phyloP scores from a whole-genome alignment of 805 yeast species.

The Candida khao-thaluensis region DNA sequence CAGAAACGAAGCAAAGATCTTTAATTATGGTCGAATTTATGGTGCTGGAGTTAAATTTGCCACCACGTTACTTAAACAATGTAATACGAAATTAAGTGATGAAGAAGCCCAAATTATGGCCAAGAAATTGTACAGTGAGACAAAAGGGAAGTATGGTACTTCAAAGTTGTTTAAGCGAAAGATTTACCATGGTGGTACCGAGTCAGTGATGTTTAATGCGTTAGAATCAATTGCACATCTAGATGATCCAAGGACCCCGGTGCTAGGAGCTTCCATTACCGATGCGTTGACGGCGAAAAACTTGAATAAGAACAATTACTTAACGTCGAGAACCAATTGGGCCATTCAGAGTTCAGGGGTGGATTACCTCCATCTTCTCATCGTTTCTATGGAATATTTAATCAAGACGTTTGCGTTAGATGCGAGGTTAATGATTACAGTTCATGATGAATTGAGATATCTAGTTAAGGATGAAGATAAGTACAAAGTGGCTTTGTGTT shows the following conservation, averaged over 20 bases:
- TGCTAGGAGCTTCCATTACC: constrained; percentile 90
- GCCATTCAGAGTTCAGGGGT: constrained; percentile 98
- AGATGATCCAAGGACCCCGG: constrained; percentile 82
- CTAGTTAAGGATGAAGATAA: constrained; percentile 70
- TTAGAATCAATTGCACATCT: constrained; percentile 84
- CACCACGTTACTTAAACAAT: constrained; percentile 74
- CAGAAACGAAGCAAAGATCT: constrained; percentile 89
- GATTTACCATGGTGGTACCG: constrained; percentile 86
- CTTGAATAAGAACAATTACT: constrained; percentile 60
- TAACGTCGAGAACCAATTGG: constrained; percentile 96
- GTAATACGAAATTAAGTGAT: constrained; percentile 69
- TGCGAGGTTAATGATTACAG: constrained; percentile 81
- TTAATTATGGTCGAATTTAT: constrained; percentile 95
- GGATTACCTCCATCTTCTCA: constrained; percentile 83
- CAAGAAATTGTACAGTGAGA: constrained; percentile 64
- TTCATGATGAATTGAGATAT: constrained; percentile 92
- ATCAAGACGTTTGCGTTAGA: constrained; percentile 59
- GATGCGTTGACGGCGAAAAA: constrained; percentile 70
- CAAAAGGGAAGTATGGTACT: constrained; percentile 63
- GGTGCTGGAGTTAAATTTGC: constrained; percentile 97
- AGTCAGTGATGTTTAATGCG: constrained; percentile 85
- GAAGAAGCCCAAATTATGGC: constrained; percentile 67
- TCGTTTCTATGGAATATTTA: constrained; percentile 85
- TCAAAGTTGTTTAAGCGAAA: constrained; percentile 26
- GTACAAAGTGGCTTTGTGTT: constrained; percentile 73